These are phyloP conservation scores for Theileria luwenshuni DNA, from an alignment of 169 alveolate species.

Conservation along the genomic window DNA sequence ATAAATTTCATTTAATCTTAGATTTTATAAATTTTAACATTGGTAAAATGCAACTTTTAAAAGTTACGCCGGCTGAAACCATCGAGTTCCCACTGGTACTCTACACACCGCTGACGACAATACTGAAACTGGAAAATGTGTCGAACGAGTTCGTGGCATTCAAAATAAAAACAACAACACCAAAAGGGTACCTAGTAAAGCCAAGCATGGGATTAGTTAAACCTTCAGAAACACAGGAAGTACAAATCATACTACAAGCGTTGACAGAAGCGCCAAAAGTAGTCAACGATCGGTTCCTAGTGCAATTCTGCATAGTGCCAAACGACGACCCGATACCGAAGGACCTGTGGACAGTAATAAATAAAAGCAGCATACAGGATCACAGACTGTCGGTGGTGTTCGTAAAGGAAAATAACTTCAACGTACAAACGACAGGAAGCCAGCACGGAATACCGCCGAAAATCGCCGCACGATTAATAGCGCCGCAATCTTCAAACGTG, in stretches of 20 bases:
- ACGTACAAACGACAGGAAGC: constrained; percentile 68
- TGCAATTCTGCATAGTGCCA: constrained; percentile 76
- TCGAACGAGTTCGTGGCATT: constrained; percentile 82
- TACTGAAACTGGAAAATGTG: constrained; percentile 80
- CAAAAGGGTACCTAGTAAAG: constrained; percentile 84
- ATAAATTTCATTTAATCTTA: too few relatives aligned
- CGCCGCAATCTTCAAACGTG: constrained; percentile 73
- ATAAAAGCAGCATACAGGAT: constrained; percentile 78
- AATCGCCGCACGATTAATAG: constrained; percentile 69
- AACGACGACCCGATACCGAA: constrained; percentile 78
- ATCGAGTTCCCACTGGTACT: constrained; percentile 85
- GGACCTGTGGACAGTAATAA: constrained; percentile 82
- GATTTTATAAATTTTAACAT: too few relatives aligned
- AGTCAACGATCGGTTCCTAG: constrained; percentile 81
- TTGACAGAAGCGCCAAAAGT: constrained; percentile 79
- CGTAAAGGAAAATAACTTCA: constrained; percentile 73
- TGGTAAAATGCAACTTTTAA: constrained; percentile 57
- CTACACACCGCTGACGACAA: constrained; percentile 82
- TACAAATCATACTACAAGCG: constrained; percentile 86
- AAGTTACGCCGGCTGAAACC: constrained; percentile 82
- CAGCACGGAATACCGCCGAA: constrained; percentile 74
- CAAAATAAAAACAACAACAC: constrained; percentile 87
- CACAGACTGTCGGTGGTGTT: constrained; percentile 83
- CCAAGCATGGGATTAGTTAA: constrained; percentile 84
- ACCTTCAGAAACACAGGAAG: constrained; percentile 77